Base-by-base conservation (phyloP, 2,329 filamentous ascomycete genomes). In the Aspergillus clavatus region DNA sequence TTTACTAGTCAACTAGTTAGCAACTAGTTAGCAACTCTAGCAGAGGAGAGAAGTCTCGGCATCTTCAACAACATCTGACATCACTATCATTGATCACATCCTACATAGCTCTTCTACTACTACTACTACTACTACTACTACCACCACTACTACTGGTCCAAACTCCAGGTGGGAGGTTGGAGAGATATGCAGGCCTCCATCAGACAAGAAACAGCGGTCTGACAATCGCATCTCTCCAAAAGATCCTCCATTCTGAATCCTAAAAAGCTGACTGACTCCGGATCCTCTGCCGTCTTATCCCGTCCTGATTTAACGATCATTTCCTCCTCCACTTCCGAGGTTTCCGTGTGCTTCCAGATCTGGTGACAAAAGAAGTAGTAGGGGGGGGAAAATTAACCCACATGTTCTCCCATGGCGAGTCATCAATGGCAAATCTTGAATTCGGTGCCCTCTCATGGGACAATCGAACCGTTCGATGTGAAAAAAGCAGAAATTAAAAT, bases 271-370 rank as follows among this genome's bases (percentile, higher is more conserved):
- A 48, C 31, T 39, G 36, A 6, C 37, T 41, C 46, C 44, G 48
- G 48, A 28, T 46, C 37, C 16, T 43, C 44, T 46, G 47, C 48
- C 51, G 50, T 40, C 29, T 46, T 42, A 38, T 50, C 43, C 42
- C 50, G 48, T 40, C 27, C 40, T 43, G 31, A 28, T 27, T 45
- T 42, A 35, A 18, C 31, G 19, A 19, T 16, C 18, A 5, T 37
- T 33, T 46, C 24, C 14, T 39, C 41, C 43, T 42, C 38, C 44
- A 45, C 46, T 47, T 57, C 53, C 54, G 54, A 55, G 47, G 38
- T 43, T 51, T 55, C 53, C 54, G 54, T 53, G 43, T 43, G 29
- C 41, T 48, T 47, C 54, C 52, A 52, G 43, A 52, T 55, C 52
- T 53, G 51, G 51, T 52, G 46, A 51, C 49, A 40, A 52, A 49